Evolutionary conservation across 2,329 filamentous ascomycete species (phyloP).

Genomic region (Pezicula neosporulosa): DNA sequence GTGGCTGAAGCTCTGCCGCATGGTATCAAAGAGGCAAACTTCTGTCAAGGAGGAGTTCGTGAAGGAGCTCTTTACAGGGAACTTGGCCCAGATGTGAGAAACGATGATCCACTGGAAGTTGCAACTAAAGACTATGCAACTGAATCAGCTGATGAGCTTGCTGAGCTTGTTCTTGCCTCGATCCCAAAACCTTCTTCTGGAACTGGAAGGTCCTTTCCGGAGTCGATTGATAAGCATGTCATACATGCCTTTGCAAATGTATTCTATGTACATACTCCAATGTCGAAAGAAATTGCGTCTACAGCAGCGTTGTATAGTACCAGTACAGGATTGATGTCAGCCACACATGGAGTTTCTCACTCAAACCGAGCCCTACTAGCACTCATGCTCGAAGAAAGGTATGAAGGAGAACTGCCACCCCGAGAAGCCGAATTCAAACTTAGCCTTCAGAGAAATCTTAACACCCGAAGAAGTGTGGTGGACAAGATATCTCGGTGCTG

Average conservation of each 20-base stretch:
- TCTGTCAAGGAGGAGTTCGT: constrained; percentile 69
- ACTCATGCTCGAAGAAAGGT: constrained; percentile 60
- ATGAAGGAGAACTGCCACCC: constrained; percentile 58
- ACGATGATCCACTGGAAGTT: constrained; percentile 54
- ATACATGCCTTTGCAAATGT: constrained; percentile 56
- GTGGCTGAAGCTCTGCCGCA: constrained; percentile 56
- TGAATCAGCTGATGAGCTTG: constrained; percentile 42
- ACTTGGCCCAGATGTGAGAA: constrained; percentile 43
- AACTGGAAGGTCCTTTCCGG: constrained; percentile 28
- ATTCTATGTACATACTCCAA: constrained; percentile 48
- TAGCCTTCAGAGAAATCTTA: constrained; percentile 49
- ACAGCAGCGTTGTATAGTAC: constrained; percentile 59
- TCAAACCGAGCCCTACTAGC: constrained; percentile 57
- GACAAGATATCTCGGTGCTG: constrained; percentile 59
- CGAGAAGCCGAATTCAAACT: constrained; percentile 52
- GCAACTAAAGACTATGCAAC: constrained; percentile 53
- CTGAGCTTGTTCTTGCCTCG: constrained; percentile 41
- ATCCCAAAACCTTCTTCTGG: constrained; percentile 35
- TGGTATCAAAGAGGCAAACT: constrained; percentile 57
- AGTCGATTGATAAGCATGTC: constrained; percentile 40
- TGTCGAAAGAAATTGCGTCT: constrained; percentile 51
- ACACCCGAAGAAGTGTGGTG: constrained; percentile 58
- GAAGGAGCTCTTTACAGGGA: constrained; percentile 62
- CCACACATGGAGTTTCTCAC: constrained; percentile 60
- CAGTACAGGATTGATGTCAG: constrained; percentile 58